Conservation (phyloP, 2,329 filamentous ascomycete genomes). For the Epicoccum nigrum region DNA sequence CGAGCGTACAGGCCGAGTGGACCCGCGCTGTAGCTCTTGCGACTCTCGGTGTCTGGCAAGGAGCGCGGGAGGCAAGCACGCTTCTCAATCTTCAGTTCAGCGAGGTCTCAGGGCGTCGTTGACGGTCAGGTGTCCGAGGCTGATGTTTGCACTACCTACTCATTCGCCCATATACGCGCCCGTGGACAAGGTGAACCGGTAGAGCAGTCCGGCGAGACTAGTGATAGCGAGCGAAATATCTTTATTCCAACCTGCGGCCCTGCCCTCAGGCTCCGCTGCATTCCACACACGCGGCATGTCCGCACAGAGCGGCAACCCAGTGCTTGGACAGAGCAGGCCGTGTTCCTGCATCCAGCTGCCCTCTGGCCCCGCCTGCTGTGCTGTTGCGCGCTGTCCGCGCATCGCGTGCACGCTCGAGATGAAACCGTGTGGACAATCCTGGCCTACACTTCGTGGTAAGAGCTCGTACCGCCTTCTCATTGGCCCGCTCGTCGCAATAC, state of each 20-base stretch:
- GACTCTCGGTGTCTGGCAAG: slow-evolving; percentile 9
- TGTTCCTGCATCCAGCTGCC: slow-evolving; percentile 9
- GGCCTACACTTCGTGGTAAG: not conserved
- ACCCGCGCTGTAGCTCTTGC: slow-evolving; percentile 22
- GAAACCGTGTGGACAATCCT: slow-evolving; percentile 16
- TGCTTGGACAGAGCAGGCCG: not conserved
- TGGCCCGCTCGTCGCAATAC: not conserved
- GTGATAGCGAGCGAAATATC: slow-evolving; percentile 9
- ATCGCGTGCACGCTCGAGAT: slow-evolving; percentile 6
- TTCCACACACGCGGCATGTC: slow-evolving; percentile 8
- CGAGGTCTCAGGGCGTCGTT: slow-evolving; percentile 1
- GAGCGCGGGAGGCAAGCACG: slow-evolving; percentile 6
- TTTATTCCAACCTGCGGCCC: slow-evolving; percentile 5
- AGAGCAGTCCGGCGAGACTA: slow-evolving; percentile 12
- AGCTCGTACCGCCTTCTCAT: not conserved
- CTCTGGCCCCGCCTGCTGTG: not conserved
- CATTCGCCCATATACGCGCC: slow-evolving; percentile 18
- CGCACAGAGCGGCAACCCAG: not conserved
- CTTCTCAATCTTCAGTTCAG: too few species aligned
- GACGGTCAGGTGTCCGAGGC: slow-evolving; percentile 8
- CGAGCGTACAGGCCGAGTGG: slow-evolving; percentile 11
- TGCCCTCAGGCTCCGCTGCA: too few species aligned
- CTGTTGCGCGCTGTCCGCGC: slow-evolving; percentile 7
- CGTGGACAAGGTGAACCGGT: slow-evolving; percentile 7
- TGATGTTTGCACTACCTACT: not conserved